Evolutionary conservation across 2,329 filamentous ascomycete genomes (phyloP), one percentile per base, ranked within the genome.

Genomic region (Ambrosiella xylebori): DNA sequence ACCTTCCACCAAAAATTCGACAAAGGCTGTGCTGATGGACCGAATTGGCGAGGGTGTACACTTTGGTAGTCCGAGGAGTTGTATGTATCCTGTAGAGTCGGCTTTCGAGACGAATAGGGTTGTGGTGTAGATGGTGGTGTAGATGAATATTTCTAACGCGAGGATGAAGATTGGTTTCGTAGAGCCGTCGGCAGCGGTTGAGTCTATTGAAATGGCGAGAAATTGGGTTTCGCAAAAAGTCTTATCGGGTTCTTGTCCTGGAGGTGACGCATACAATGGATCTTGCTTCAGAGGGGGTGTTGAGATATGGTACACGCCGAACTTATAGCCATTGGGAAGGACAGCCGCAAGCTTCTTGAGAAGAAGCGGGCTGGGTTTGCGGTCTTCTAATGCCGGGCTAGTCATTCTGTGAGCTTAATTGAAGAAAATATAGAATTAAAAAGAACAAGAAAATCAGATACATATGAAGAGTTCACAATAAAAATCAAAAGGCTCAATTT

Each of bases 21-120:
- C 69, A 63, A 97, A 95, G 0, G 82, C 79, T 4, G 82, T 80
- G 53, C 83, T 85, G 50, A 94, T 78, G 38, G 81, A 76, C 62
- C 86, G 81, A 54, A 95, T 77, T 0, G 88, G 88, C 2, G 87
- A 93, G 0, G 79, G 74, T 0, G 76, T 74, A n/a, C 78, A 75
- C 63, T 73, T 78, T 13, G 82, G 78, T 0, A 86, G 73, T 15
- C 78, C 72, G 40, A 90, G 73, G 1, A 85, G 74, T 63, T 82
- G 75, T 8, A 96, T 72, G 67, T 88, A 94, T 27, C 94, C 93
- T 0, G 91, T 96, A 8, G 93, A 96, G 71, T 98, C 93, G 54
- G 93, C 93, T 70, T 98, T 98, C 62, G 90, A 91, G 27, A 98
- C 85, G 68, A 98, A 98, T 57, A 97, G 78, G 3, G 87, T 96